Evolutionary conservation across 225 moss, liverwort and hornwort genomes (phyloP).

Genomic region (Rhytidiadelphus loreus): DNA sequence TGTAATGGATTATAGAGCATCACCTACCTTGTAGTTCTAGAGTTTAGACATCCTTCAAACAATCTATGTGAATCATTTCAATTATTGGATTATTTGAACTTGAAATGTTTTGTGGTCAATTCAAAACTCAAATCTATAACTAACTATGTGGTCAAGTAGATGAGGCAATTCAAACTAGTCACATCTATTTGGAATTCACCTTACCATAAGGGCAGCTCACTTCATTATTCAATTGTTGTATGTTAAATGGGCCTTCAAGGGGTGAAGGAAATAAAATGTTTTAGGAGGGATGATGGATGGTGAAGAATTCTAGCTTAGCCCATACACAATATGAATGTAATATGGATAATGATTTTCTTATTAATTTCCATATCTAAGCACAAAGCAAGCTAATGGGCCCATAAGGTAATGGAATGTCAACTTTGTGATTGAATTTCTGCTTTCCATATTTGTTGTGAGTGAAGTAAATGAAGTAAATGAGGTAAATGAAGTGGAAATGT

Average conservation of each 20-base stretch:
- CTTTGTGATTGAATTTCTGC: background rate
- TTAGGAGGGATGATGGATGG: background rate
- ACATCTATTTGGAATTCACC: background rate
- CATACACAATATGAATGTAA: background rate
- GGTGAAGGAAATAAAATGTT: background rate
- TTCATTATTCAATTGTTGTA: too few relatives aligned
- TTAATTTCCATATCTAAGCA: background rate
- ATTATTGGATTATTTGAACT: background rate
- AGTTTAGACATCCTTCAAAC: background rate
- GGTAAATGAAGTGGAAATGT: background rate
- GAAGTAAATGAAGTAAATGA: background rate
- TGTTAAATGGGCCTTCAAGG: too few relatives aligned
- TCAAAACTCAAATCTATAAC: background rate
- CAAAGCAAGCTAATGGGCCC: background rate
- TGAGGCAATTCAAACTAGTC: background rate
- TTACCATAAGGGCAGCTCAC: rapidly evolving
- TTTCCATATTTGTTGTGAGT: background rate
- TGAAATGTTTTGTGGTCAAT: background rate
- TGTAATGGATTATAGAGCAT: background rate
- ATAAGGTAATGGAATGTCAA: background rate
- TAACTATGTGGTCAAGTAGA: rapidly evolving
- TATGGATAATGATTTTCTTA: background rate
- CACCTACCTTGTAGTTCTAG: background rate
- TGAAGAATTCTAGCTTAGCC: background rate
- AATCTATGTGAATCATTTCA: background rate